These are phyloP conservation scores for Arthrobotrys sinensis DNA, from an alignment of 2,329 filamentous ascomycete genomes.

Conservation along the genomic window DNA sequence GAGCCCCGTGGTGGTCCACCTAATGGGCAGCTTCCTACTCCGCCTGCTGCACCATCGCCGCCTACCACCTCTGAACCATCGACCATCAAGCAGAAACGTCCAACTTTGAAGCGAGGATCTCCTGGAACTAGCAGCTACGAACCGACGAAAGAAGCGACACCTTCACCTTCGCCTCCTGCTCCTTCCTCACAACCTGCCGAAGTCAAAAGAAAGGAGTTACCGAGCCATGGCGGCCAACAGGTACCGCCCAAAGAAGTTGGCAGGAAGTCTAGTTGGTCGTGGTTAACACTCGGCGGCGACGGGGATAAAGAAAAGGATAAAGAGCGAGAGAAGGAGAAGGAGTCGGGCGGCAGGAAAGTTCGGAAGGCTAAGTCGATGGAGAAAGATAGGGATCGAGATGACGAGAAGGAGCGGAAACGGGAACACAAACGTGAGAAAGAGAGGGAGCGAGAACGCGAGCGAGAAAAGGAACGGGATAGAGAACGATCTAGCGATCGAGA, in stretches of 20 bases:
- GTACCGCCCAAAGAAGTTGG: conserved; percentile 79
- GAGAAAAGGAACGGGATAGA: conserved; percentile 67
- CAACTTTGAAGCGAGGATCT: conserved; percentile 46
- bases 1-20: conserved; percentile 14
- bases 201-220: conserved; percentile 37
- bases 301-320: conserved; percentile 77
- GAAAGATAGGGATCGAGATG: conserved; percentile 75
- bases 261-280: conserved; percentile 83
- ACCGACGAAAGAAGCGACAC: conserved; percentile 23
- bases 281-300: conserved; percentile 76
- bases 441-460: conserved; percentile 70
- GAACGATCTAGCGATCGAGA: conserved; percentile 76
- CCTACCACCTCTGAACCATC: background rate
- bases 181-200: conserved; percentile 20
- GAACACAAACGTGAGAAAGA: conserved; percentile 70
- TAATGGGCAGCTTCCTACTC: conserved; percentile 38
- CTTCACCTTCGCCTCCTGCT: conserved; percentile 32
- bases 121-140: conserved; percentile 47
- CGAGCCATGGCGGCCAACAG: conserved; percentile 22
- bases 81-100: conserved; percentile 37
- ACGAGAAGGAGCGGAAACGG: conserved; percentile 66
- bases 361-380: conserved; percentile 67
- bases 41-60: conserved; percentile 16
- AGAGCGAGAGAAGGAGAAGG: conserved; percentile 77
- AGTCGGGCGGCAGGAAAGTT: conserved; percentile 64